phyloP scores from a whole-genome alignment of 31 red algal genomes.

The Endocladia muricata region DNA sequence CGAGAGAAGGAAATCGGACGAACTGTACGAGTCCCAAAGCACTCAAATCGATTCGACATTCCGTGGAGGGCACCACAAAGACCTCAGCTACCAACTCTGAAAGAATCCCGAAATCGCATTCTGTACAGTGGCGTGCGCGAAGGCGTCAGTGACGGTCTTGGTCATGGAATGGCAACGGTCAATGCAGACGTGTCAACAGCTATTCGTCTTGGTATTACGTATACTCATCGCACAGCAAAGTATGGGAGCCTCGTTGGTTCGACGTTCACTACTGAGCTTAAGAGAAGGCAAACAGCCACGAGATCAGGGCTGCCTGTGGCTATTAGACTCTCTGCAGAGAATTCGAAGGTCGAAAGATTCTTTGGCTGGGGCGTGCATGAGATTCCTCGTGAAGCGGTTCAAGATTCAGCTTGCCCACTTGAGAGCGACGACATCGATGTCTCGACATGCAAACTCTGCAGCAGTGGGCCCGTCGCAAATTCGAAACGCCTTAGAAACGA shows the following conservation, averaged over 20 bases:
- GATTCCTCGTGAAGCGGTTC: conserved; percentile 41
- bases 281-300: no score
- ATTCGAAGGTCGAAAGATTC: conserved; percentile 43
- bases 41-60: conserved; percentile 13
- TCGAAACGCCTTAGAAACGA: neutral
- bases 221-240: conserved; percentile 49
- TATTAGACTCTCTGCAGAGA: neutral
- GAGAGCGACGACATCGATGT: neutral
- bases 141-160: conserved; percentile 53
- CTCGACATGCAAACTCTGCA: conserved; percentile 24
- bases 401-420: conserved; percentile 18
- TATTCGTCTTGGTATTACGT: conserved; percentile 44
- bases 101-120: conserved; percentile 45
- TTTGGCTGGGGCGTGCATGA: conserved; percentile 73
- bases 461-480: neutral
- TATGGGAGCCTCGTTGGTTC: conserved; percentile 23
- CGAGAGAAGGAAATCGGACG: no score
- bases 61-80: conserved; percentile 39
- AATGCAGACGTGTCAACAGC: conserved; percentile 60
- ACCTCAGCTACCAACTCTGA: conserved; percentile 6
- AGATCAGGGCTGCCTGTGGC: no score
- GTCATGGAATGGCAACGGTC: conserved; percentile 43
- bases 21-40: neutral
- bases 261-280: neutral
- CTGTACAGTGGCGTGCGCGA: conserved; percentile 46